Base-by-base conservation (phyloP, 2,329 filamentous ascomycete species). In the Sarocladium strictum region DNA sequence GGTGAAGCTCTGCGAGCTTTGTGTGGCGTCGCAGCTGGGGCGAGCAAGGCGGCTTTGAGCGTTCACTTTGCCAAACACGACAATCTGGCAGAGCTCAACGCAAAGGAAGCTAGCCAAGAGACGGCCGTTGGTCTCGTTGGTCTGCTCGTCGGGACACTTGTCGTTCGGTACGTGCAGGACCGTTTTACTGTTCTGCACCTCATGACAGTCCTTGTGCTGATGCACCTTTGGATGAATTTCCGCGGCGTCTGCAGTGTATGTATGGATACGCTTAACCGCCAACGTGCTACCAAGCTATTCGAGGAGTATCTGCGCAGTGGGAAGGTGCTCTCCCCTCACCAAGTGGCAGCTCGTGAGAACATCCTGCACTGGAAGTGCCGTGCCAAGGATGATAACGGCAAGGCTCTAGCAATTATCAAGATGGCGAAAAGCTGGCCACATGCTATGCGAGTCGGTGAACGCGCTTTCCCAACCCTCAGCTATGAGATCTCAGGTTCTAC, bases 51-150 rank as follows among this genome's bases (percentile, higher is more conserved):
- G 2, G 92, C 88, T 58, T 72, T 99, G 61, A 94, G 89, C 65
- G 88, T 90, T 11, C 94, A 99, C 71, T 97, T 99, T 75, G 91
- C 93, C 9, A 83, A 78, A 60, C 84, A 85, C 65, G 89, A 90
- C 35, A 97, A 97, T 67, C 72, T 97, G 43, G 93, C 90, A 1
- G 93, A 97, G 69, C 77, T 99, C 55, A 97, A 97, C 71, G 92
- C 93, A 55, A 85, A 96, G 79, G 93, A 97, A 67, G 91, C 91
- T 12, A 95, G 89, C 60, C 94, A 97, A 72, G 94, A 97, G 71
- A 97, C 93, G 0, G 84, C 96, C 19, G 89, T 99, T 55, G 93
- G 90, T 2, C 76, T 97, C 24, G 58, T 96, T 32, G 94, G 94
- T 2, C 91, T 97, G 81, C 77, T 96, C 53, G 83, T 81, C 14